Percentiles rank a stretch among this genome's conserved stretches.
Evolutionary conservation across 164 flowering plant species (phyloP).

Genomic region (Taxillus chinensis): DNA sequence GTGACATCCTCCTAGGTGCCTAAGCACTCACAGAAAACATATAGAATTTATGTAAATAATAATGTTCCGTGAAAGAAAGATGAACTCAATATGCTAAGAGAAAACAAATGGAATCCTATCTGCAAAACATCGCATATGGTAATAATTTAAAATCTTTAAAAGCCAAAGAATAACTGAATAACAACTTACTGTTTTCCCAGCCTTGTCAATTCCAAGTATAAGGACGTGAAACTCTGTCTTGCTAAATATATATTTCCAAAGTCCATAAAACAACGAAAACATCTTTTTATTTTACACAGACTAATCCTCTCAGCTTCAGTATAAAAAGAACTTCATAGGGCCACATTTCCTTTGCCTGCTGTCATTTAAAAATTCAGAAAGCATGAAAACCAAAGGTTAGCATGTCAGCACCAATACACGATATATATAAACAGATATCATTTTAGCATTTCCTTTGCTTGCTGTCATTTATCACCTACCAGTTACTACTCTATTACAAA

Average conservation of each 20-base stretch:
- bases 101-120: no score
- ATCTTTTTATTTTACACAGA: slow-evolving; percentile 14
- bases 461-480: no score
- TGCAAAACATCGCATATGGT: no score
- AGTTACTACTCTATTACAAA: no score
- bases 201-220: slow-evolving; percentile 94
- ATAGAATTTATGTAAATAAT: no score
- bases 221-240: slow-evolving; percentile 94
- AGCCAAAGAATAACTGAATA: neutral
- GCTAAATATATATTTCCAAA: slow-evolving; percentile 76
- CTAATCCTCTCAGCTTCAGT: slow-evolving; percentile 11
- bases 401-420: neutral
- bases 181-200: slow-evolving; percentile 85
- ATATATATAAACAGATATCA: neutral
- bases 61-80: no score
- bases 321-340: slow-evolving; percentile 4
- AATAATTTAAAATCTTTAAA: no score
- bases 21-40: no score
- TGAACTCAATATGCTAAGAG: no score
- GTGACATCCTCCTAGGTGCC: no score
- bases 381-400: no score
- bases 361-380: neutral
- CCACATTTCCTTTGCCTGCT: neutral
- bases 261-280: slow-evolving; percentile 92
- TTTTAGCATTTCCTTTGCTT: no score